Conservation (phyloP, 495 filamentous ascomycete species). For the Lophiostoma macrostomum region DNA sequence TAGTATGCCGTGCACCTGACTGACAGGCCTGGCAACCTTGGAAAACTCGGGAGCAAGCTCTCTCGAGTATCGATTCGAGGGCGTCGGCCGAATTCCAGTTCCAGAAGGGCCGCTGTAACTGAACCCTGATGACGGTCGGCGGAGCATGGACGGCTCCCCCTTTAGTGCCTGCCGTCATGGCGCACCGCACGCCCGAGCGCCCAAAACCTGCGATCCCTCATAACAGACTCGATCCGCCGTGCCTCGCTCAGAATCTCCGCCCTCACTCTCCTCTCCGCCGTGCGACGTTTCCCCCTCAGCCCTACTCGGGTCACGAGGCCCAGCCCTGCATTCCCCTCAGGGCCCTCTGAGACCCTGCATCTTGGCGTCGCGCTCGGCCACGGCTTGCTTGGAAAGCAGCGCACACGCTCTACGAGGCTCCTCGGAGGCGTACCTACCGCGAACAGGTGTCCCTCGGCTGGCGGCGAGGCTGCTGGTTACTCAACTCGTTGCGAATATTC, state of each 20-base stretch:
- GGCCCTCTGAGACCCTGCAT: too few relatives aligned
- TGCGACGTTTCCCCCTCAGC: conserved; percentile 4
- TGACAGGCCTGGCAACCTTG: too few relatives aligned
- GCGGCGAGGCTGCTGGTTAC: not conserved
- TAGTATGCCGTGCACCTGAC: too few relatives aligned
- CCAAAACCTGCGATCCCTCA: too few relatives aligned
- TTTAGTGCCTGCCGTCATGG: too few relatives aligned
- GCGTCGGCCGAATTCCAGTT: too few relatives aligned
- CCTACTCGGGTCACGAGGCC: conserved; percentile 1
- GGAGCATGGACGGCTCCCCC: too few relatives aligned
- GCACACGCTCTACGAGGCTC: not conserved
- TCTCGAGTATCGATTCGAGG: too few relatives aligned
- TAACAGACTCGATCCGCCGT: conserved; percentile 5
- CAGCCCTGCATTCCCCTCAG: not conserved
- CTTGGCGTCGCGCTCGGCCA: conserved; percentile 5
- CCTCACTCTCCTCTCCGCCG: not conserved
- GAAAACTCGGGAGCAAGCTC: too few relatives aligned
- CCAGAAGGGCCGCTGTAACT: too few relatives aligned
- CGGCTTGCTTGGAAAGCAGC: not conserved
- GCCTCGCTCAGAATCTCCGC: conserved; percentile 4
- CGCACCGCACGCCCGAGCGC: too few relatives aligned
- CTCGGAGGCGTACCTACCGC: not conserved
- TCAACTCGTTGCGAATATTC: not conserved
- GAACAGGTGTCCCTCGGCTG: not conserved
- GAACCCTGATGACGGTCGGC: too few relatives aligned